Conservation (phyloP, 345 rosid genomes). For the Gossypium rotundifolium region DNA sequence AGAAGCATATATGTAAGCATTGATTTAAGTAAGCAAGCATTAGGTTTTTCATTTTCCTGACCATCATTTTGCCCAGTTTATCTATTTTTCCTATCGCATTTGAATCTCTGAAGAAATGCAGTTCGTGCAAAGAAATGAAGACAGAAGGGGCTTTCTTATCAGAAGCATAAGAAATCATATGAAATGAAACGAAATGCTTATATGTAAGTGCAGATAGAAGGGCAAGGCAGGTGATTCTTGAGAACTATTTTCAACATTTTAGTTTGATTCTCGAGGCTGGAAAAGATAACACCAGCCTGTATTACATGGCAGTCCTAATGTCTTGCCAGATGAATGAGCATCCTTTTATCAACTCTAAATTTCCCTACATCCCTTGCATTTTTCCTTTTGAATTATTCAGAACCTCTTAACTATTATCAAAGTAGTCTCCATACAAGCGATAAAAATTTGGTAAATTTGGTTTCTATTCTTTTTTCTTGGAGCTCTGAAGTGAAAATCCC, state of each 20-base stretch:
- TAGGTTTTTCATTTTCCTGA: neutral
- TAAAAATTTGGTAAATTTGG: neutral
- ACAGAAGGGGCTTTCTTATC: too few species aligned
- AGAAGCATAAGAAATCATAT: neutral
- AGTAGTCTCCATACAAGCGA: conserved; percentile 3
- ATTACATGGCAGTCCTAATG: neutral
- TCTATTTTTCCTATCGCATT: neutral
- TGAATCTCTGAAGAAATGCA: neutral
- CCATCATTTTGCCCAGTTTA: neutral
- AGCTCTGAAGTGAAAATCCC: conserved; percentile 62
- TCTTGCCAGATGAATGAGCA: conserved; percentile 2
- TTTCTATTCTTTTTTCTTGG: conserved; percentile 26
- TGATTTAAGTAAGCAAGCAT: neutral
- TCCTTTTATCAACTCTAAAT: neutral
- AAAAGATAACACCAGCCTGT: neutral
- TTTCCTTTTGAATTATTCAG: neutral
- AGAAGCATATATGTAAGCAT: neutral
- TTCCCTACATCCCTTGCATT: neutral
- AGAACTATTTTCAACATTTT: neutral
- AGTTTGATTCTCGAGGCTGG: neutral
- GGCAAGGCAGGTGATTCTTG: neutral
- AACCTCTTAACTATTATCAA: neutral
- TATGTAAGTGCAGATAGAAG: neutral
- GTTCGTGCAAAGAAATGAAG: neutral
- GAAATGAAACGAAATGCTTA: neutral